Percentiles rank a stretch among this genome's conserved stretches.
Conservation (phyloP, 1,284 basidiomycete species). For the Melampsora americana region DNA sequence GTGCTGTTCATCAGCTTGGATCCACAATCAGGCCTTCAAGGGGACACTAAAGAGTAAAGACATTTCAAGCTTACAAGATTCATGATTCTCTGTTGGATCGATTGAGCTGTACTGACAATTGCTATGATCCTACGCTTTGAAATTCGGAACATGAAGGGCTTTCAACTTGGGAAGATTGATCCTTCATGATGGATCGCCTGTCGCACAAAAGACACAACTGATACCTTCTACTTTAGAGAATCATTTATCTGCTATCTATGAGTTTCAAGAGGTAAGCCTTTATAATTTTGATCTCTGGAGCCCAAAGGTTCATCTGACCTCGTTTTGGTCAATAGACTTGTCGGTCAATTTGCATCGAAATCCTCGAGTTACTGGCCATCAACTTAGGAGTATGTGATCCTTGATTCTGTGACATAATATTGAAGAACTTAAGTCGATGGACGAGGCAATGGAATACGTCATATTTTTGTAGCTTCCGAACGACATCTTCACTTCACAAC, state of each 20-base stretch:
- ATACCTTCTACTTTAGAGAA: background rate
- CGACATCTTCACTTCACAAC: background rate
- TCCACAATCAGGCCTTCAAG: background rate
- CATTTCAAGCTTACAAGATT: background rate
- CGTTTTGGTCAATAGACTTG: background rate
- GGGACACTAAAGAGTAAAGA: slow-evolving; percentile 2
- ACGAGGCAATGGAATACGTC: too few species aligned
- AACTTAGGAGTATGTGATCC: background rate
- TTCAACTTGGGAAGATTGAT: slow-evolving; percentile 10
- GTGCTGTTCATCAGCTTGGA: background rate
- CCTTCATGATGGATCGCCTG: background rate
- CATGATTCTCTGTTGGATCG: too few species aligned
- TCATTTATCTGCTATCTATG: background rate
- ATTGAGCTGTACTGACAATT: too few species aligned
- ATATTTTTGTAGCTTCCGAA: background rate
- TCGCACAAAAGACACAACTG: background rate
- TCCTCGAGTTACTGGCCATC: slow-evolving; percentile 5
- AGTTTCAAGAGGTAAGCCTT: slow-evolving; percentile 7
- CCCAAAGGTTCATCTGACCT: background rate
- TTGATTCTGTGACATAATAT: background rate
- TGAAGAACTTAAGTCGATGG: too few species aligned
- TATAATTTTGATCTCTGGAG: too few species aligned
- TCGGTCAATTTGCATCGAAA: background rate
- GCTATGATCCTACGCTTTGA: too few species aligned
- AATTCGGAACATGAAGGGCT: background rate